A percentile compares a stretch with the other conserved stretches of the same genome.
These are phyloP conservation scores for Gnomoniopsis sp. DNA, from an alignment of 2,329 filamentous ascomycete species.

Conservation along the genomic window DNA sequence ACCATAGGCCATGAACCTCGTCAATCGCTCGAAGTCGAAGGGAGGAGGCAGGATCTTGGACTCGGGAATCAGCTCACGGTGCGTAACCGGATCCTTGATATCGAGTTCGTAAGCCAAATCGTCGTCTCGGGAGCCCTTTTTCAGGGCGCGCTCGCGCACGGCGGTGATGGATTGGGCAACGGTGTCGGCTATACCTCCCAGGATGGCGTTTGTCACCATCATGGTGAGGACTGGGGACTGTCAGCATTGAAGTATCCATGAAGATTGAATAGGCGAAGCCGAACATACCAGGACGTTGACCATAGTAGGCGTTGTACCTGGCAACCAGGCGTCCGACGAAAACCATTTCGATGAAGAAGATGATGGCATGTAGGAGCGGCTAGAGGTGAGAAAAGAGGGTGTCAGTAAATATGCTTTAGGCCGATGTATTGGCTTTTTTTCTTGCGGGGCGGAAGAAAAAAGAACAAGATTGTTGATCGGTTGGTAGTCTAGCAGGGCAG, in stretches of 20 bases:
- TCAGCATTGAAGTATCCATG: conserved; percentile 2
- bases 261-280: background rate
- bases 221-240: conserved; percentile 77
- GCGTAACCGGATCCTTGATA: conserved; percentile 68
- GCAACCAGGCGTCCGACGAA: conserved; percentile 77
- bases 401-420: conserved; percentile 5
- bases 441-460: background rate
- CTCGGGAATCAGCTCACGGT: conserved; percentile 63
- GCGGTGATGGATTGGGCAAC: conserved; percentile 91
- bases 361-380: conserved; percentile 82
- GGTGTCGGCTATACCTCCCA: conserved; percentile 94
- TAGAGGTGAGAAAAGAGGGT: conserved; percentile 36
- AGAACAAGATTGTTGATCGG: background rate
- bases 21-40: conserved; percentile 93
- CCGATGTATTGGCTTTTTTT: background rate
- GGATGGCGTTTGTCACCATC: conserved; percentile 97
- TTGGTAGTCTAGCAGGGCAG: background rate
- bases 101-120: conserved; percentile 81
- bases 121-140: conserved; percentile 66
- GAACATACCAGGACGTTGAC: conserved; percentile 74
- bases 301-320: conserved; percentile 93
- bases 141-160: conserved; percentile 64
- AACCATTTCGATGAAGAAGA: conserved; percentile 85
- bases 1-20: conserved; percentile 94
- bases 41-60: conserved; percentile 66